A percentile compares a stretch with the other conserved stretches of the same genome.
Evolutionary conservation across 2,329 filamentous ascomycete species (phyloP).

Genomic region (Fusarium sublunatum): DNA sequence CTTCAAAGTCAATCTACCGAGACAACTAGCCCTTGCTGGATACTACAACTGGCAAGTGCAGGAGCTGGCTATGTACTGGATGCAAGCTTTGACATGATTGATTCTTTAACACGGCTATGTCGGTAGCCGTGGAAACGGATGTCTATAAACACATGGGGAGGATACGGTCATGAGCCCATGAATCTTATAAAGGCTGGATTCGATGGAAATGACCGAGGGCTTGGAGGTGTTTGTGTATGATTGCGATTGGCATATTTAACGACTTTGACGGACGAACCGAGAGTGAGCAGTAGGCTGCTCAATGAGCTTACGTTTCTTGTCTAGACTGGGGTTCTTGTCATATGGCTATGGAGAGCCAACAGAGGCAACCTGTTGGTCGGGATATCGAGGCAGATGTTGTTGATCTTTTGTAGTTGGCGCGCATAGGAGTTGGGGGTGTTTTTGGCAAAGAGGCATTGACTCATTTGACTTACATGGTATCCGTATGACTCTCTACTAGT

Average conservation of each 20-base stretch:
- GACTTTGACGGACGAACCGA: slow-evolving; percentile 33
- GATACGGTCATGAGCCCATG: not conserved
- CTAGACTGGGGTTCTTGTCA: slow-evolving; percentile 42
- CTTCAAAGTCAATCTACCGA: slow-evolving; percentile 2
- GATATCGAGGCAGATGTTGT: slow-evolving; percentile 11
- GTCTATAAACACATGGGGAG: slow-evolving; percentile 1
- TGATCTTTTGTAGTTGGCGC: slow-evolving; percentile 12
- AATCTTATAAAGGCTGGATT: not conserved
- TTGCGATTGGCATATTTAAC: slow-evolving; percentile 31
- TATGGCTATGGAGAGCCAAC: slow-evolving; percentile 30
- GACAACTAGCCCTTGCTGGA: slow-evolving; percentile 3
- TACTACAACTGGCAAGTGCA: not conserved
- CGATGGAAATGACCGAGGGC: not conserved
- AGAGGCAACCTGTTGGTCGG: slow-evolving; percentile 36
- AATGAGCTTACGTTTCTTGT: slow-evolving; percentile 31
- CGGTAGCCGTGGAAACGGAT: slow-evolving; percentile 2
- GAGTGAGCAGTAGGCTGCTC: slow-evolving; percentile 42
- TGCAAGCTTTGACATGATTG: not conserved
- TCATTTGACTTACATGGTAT: slow-evolving; percentile 30
- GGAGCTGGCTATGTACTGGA: slow-evolving; percentile 1
- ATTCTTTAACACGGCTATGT: not conserved
- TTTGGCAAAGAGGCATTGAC: slow-evolving; percentile 32
- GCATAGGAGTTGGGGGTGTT: slow-evolving; percentile 44
- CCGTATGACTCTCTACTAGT: slow-evolving; percentile 23
- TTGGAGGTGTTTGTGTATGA: slow-evolving; percentile 21